phyloP scores from a whole-genome alignment of 2,329 filamentous ascomycete species.

The Tolypocladium tropicale region DNA sequence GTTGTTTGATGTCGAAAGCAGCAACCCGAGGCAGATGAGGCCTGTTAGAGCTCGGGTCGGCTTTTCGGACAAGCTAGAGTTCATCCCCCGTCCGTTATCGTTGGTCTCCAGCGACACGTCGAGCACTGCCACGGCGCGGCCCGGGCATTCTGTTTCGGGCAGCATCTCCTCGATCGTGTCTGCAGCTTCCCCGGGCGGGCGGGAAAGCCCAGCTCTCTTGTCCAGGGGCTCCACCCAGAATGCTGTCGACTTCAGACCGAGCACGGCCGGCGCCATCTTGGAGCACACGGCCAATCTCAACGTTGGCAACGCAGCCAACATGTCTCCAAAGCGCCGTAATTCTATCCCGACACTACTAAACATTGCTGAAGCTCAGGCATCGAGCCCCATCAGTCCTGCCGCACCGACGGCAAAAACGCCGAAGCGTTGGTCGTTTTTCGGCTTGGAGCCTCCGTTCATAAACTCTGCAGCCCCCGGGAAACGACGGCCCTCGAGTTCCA shows the following conservation, averaged over 20 bases:
- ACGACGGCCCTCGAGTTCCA: constrained; percentile 34
- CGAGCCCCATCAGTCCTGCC: constrained; percentile 30
- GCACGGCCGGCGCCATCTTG: constrained; percentile 61
- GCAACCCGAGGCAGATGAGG: constrained; percentile 17
- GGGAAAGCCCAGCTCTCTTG: constrained; percentile 26
- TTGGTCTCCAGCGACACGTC: constrained; percentile 77
- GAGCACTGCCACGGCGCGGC: constrained; percentile 60
- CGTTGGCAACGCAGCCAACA: constrained; percentile 6
- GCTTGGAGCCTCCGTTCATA: constrained; percentile 42
- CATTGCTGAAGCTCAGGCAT: constrained; percentile 23
- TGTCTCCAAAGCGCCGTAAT: constrained; percentile 41
- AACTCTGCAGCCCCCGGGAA: constrained; percentile 35
- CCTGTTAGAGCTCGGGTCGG: constrained; percentile 56
- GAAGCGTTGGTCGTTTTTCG: constrained; percentile 54
- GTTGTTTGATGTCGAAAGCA: constrained; percentile 2
- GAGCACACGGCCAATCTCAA: constrained; percentile 31
- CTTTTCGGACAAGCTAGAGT: constrained; percentile 77
- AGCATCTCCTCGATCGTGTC: constrained; percentile 74
- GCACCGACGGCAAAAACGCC: constrained; percentile 36
- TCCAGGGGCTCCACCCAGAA: constrained; percentile 30
- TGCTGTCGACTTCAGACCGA: constrained; percentile 46
- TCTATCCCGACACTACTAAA: constrained; percentile 46
- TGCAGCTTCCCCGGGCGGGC: constrained; percentile 33
- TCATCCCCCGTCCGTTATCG: constrained; percentile 73
- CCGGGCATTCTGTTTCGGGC: constrained; percentile 63